Conservation (phyloP, 1,284 basidiomycete genomes). For the Ceratobasidium sp. region DNA sequence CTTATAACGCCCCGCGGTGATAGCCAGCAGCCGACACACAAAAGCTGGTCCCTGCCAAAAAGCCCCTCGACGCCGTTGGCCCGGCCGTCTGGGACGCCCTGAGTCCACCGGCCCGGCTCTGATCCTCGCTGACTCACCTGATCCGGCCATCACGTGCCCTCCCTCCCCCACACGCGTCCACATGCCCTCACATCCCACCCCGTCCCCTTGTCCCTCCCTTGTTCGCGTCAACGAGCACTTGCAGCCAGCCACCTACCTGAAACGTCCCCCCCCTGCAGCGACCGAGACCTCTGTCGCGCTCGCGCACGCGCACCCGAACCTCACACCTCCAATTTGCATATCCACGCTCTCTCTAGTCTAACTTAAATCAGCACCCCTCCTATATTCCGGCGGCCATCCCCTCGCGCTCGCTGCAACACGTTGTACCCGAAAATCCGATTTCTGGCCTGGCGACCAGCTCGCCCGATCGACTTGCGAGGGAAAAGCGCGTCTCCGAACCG, state of each 20-base stretch:
- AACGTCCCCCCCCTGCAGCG: background rate
- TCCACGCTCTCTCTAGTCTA: slow-evolving; percentile 9
- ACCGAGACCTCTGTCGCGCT: slow-evolving; percentile 23
- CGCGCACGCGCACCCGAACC: slow-evolving; percentile 27
- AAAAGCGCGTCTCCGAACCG: background rate
- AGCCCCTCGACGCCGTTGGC: no score
- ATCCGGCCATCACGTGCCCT: slow-evolving; percentile 1
- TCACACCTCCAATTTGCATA: slow-evolving; percentile 35
- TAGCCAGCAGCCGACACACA: slow-evolving; percentile 6
- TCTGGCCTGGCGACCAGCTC: slow-evolving; percentile 15
- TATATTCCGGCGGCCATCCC: slow-evolving; percentile 28
- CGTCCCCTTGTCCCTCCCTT: slow-evolving; percentile 27
- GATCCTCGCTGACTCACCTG: background rate
- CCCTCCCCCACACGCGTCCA: background rate
- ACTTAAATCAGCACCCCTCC: slow-evolving; percentile 37
- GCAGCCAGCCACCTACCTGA: background rate
- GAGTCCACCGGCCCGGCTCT: slow-evolving; percentile 2
- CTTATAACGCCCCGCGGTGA: slow-evolving; percentile 2
- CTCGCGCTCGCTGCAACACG: slow-evolving; percentile 36
- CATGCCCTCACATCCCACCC: background rate
- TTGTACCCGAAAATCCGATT: slow-evolving; percentile 37
- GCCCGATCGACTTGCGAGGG: background rate
- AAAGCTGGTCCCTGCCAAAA: slow-evolving; percentile 1
- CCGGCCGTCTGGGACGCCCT: background rate
- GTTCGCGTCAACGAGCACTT: background rate